These are phyloP conservation scores for Suhomyces xylopsoci DNA, from an alignment of 805 yeast species.

Conservation along the genomic window DNA sequence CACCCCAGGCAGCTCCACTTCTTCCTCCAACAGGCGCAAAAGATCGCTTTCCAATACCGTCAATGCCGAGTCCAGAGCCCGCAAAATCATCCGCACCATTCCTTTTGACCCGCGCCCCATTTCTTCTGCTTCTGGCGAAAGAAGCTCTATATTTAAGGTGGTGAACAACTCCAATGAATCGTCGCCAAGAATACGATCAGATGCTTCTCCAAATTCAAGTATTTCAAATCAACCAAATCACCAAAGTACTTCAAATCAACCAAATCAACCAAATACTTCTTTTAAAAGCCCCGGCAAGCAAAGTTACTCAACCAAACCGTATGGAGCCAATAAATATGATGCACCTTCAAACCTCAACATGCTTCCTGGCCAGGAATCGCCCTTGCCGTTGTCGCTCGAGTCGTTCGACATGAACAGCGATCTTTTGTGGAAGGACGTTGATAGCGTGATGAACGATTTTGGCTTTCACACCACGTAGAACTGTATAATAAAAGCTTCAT, in stretches of 20 bases:
- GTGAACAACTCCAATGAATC: constrained; percentile 34
- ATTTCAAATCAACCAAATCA: too few species aligned
- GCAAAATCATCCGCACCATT: constrained; percentile 71
- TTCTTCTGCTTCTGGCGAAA: constrained; percentile 27
- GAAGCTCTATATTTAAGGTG: constrained; percentile 38
- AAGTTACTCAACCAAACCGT: not conserved
- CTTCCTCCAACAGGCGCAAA: constrained; percentile 30
- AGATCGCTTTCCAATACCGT: constrained; percentile 53
- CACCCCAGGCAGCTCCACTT: constrained; percentile 38
- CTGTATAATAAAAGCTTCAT: too few species aligned
- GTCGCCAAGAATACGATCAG: constrained; percentile 22
- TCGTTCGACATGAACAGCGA: constrained; percentile 50
- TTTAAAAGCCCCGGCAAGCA: not conserved
- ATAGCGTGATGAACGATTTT: constrained; percentile 85
- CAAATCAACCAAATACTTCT: too few species aligned
- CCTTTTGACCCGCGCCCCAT: constrained; percentile 86
- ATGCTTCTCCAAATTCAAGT: constrained; percentile 7
- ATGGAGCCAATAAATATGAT: not conserved
- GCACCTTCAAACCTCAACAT: too few species aligned
- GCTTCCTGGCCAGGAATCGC: not conserved
- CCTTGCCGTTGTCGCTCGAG: constrained; percentile 20
- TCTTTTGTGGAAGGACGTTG: constrained; percentile 75
- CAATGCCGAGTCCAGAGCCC: constrained; percentile 68
- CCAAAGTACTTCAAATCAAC: too few species aligned
- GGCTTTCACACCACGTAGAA: constrained; percentile 84